These are phyloP conservation scores for Furcasterigmium sp. DNA, from an alignment of 2,329 filamentous ascomycete species.

Conservation along the genomic window DNA sequence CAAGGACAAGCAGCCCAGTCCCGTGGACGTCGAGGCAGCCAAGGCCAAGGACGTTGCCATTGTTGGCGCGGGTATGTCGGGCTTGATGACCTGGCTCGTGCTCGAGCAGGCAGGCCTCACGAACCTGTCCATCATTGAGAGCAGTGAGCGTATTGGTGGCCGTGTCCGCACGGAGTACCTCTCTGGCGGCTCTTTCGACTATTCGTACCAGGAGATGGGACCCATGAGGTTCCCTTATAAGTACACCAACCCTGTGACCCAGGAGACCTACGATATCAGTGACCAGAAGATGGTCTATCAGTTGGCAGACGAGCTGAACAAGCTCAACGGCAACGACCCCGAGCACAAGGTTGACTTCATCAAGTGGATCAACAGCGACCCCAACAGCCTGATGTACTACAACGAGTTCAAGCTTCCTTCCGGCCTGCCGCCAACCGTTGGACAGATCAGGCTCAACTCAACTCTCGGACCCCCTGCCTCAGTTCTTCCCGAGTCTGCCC, in stretches of 20 bases:
- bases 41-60: slow-evolving; percentile 59
- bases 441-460: slow-evolving; percentile 39
- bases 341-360: slow-evolving; percentile 55
- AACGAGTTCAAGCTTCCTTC: slow-evolving; percentile 40
- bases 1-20: slow-evolving; percentile 44
- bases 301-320: slow-evolving; percentile 54
- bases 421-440: slow-evolving; percentile 46
- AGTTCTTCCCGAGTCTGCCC: neutral
- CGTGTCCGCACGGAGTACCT: slow-evolving; percentile 61
- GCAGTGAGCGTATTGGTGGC: slow-evolving; percentile 54
- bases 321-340: slow-evolving; percentile 46
- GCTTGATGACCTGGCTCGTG: slow-evolving; percentile 53
- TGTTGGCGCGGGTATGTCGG: slow-evolving; percentile 60
- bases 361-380: slow-evolving; percentile 51
- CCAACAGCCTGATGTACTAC: slow-evolving; percentile 48
- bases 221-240: slow-evolving; percentile 60
- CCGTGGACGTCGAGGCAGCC: slow-evolving; percentile 44
- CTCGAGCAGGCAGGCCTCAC: slow-evolving; percentile 48
- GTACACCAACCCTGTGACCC: slow-evolving; percentile 42
- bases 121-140: slow-evolving; percentile 59
- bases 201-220: slow-evolving; percentile 64
- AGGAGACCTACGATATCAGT: slow-evolving; percentile 52
- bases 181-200: slow-evolving; percentile 51
- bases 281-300: slow-evolving; percentile 63
- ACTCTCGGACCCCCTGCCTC: slow-evolving; percentile 22